Base-by-base conservation (phyloP, 192 early-diverging fungal species). In the Coemansia sp. region DNA sequence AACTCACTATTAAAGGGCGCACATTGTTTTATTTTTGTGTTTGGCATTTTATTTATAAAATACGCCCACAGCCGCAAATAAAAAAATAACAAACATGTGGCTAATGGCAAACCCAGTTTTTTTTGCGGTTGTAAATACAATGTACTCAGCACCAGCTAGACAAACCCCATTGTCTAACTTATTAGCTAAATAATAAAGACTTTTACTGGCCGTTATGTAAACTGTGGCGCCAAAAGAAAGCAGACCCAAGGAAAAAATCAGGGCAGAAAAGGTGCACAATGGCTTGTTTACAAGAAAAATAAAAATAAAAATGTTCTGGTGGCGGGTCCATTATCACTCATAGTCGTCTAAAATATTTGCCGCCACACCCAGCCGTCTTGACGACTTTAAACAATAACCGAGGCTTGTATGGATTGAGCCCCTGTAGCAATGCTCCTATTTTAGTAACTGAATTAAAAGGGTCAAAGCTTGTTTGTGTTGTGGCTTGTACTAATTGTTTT, bases 301-400 rank as follows among this genome's bases (percentile, higher is more conserved):
- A 24, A 24, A 27, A 57, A 24, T 7, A 27, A 31, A 3, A 11
- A 29, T 31, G 53, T 31, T 50, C 53, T 31, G 11, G 53, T 57
- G 29, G 53, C 53, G 53, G 53, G 15, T 57, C 53, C 53, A 31
- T 57, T 57, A 16, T 57, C n/a, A n/a, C 53, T 57, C 53, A 29
- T 12, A 31, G 27, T 27, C 6, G 53, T 57, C 27, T 31, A 57
- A 57, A 31, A 29, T 57, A 24, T 3, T 12, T 57, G 15, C 12
- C 24, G 53, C 53, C 53, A 57, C 53, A 29, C 53, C 27, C 53
- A 31, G 24, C 24, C 6, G 24, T 5, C 29, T 31, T 31, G 53
- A 29, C 24, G 53, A 13, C 24, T 13, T 31, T 15, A 31, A 9
- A 27, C 29, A 57, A 11, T 10, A 20, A 22, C 24, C 15, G 29